These are phyloP conservation scores for Arachis monticola DNA, from an alignment of 331 rosid genomes.

Conservation along the genomic window DNA sequence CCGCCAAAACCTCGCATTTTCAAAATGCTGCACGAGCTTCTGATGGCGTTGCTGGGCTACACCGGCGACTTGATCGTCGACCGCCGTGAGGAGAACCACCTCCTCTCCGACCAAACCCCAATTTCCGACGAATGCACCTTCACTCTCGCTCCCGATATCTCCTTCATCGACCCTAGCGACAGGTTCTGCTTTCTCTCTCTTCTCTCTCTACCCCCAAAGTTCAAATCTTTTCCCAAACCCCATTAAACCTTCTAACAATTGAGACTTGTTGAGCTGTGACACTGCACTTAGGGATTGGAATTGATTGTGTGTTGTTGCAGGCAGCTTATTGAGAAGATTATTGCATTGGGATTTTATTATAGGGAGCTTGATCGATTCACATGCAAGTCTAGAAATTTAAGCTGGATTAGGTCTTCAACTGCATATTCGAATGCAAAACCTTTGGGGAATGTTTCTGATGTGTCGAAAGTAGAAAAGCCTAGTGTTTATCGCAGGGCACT, in stretches of 20 bases:
- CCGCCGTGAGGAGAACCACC: conserved; percentile 48
- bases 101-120: conserved; percentile 52
- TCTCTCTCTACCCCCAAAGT: conserved; percentile 4
- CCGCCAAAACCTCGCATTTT: background rate
- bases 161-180: conserved; percentile 84
- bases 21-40: conserved; percentile 87
- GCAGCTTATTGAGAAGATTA: conserved; percentile 84
- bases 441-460: conserved; percentile 39
- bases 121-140: conserved; percentile 74
- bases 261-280: background rate
- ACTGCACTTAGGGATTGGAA: background rate
- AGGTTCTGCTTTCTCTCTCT: conserved; percentile 55
- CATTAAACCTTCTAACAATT: background rate
- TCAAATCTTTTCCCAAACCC: conserved; percentile 21
- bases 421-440: conserved; percentile 46
- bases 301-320: conserved; percentile 54
- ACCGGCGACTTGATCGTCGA: conserved; percentile 96
- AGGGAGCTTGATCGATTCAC: conserved; percentile 91
- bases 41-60: conserved; percentile 83
- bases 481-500: conserved; percentile 91
- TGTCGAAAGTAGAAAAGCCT: conserved; percentile 48
- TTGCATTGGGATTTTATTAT: conserved; percentile 84
- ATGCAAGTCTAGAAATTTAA: conserved; percentile 76
- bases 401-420: conserved; percentile 80
- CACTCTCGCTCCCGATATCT: conserved; percentile 84